A percentile compares a stretch with the other conserved stretches of the same genome.
Conservation (phyloP, 352 stramenopile species). For the Globisporangium irregulare region DNA sequence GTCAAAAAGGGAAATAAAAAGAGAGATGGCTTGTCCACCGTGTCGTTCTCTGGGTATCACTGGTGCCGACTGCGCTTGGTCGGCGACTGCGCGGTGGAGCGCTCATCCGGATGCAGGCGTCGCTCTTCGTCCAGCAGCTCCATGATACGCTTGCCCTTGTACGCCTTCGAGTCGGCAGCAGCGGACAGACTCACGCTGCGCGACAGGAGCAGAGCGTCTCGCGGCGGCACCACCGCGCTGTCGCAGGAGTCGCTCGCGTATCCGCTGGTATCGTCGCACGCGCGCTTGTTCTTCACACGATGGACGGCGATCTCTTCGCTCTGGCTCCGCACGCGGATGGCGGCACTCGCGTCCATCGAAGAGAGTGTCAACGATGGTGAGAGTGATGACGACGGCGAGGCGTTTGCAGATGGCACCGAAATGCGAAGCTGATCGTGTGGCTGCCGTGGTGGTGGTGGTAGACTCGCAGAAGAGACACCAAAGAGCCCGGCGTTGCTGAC, state of each 20-base stretch:
- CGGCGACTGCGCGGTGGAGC: constrained; percentile 31
- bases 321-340: constrained; percentile 27
- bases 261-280: constrained; percentile 20
- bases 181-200: constrained; percentile 37
- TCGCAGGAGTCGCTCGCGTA: constrained; percentile 31
- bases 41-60: constrained; percentile 11
- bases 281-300: constrained; percentile 23
- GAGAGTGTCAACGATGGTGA: background rate
- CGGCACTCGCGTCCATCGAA: constrained; percentile 3
- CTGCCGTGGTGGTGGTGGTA: background rate
- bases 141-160: constrained; percentile 72
- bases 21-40: background rate
- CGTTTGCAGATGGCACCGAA: background rate
- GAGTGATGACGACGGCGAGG: background rate
- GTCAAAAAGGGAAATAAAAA: constrained; percentile 3
- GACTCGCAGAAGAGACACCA: background rate
- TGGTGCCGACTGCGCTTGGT: constrained; percentile 50
- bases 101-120: constrained; percentile 53
- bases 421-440: background rate
- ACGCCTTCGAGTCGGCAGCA: constrained; percentile 31
- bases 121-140: constrained; percentile 78
- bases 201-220: constrained; percentile 22
- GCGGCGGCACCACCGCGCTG: constrained; percentile 10
- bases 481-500: constrained; percentile 1
- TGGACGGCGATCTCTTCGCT: constrained; percentile 33